Evolutionary conservation across 768 basidiomycete species (phyloP).

Genomic region (Leucosporidium scottii): DNA sequence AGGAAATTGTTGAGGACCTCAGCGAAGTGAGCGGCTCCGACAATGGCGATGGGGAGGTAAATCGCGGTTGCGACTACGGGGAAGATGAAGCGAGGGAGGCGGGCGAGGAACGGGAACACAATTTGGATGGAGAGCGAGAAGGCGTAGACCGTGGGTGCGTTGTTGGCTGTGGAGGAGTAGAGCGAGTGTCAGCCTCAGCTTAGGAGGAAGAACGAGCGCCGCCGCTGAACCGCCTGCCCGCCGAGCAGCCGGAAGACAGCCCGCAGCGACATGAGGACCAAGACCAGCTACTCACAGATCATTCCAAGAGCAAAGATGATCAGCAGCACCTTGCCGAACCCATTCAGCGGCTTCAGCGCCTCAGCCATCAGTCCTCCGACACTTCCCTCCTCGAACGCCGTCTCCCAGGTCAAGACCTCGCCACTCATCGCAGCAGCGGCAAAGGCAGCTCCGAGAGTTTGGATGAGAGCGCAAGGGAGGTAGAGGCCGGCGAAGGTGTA

Average conservation of each 20-base stretch:
- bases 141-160: conserved; percentile 75
- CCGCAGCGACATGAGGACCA: conserved; percentile 37
- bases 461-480: conserved; percentile 48
- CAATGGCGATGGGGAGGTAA: conserved; percentile 52
- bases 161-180: conserved; percentile 57
- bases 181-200: too few species aligned
- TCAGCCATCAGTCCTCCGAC: conserved; percentile 48
- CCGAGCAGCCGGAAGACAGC: conserved; percentile 39
- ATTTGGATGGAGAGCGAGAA: conserved; percentile 67
- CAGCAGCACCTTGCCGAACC: conserved; percentile 50
- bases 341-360: conserved; percentile 43
- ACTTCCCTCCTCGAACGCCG: conserved; percentile 42
- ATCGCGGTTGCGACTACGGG: conserved; percentile 59
- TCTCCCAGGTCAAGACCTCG: conserved; percentile 41
- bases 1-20: conserved; percentile 58
- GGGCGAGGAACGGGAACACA: conserved; percentile 54
- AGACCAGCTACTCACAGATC: conserved; percentile 43
- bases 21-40: conserved; percentile 54
- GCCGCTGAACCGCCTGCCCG: too few species aligned
- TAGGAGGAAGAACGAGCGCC: too few species aligned
- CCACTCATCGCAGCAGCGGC: conserved; percentile 51
- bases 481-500: conserved; percentile 63
- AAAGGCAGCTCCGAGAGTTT: conserved; percentile 63
- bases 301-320: conserved; percentile 69
- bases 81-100: conserved; percentile 64